These are phyloP conservation scores for Cladosporium colombiae DNA, from an alignment of 2,329 filamentous ascomycete species.

Conservation along the genomic window DNA sequence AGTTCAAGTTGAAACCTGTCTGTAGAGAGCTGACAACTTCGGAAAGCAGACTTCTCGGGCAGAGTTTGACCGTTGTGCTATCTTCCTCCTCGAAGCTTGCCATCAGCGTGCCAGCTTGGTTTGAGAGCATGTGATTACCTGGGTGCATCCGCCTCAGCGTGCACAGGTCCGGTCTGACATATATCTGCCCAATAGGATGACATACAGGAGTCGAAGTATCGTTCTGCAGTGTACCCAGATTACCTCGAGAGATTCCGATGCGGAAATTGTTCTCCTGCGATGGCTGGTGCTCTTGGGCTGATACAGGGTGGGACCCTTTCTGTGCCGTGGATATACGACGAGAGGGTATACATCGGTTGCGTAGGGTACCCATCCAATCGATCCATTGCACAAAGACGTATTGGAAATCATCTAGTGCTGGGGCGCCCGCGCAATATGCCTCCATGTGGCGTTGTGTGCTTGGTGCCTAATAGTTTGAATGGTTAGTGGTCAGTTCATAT, in stretches of 20 bases:
- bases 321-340: slow-evolving; percentile 24
- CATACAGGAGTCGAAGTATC: slow-evolving; percentile 59
- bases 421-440: not conserved
- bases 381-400: slow-evolving; percentile 76
- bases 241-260: slow-evolving; percentile 65
- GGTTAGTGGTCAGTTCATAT: not conserved
- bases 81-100: slow-evolving; percentile 64
- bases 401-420: slow-evolving; percentile 39
- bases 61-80: slow-evolving; percentile 56
- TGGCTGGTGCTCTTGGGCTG: not conserved
- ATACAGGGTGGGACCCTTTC: too few relatives aligned
- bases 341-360: slow-evolving; percentile 66
- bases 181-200: slow-evolving; percentile 64
- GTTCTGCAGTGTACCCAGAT: slow-evolving; percentile 67
- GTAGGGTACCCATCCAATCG: slow-evolving; percentile 71
- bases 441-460: not conserved
- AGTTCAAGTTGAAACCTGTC: slow-evolving; percentile 54
- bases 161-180: slow-evolving; percentile 64
- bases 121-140: slow-evolving; percentile 36
- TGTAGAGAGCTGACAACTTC: slow-evolving; percentile 55
- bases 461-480: not conserved
- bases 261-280: slow-evolving; percentile 21
- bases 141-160: slow-evolving; percentile 59
- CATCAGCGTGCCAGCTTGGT: slow-evolving; percentile 63
- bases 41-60: slow-evolving; percentile 56